These are phyloP conservation scores for Kuraishia hungarica DNA, from an alignment of 805 yeast genomes.

Conservation along the genomic window DNA sequence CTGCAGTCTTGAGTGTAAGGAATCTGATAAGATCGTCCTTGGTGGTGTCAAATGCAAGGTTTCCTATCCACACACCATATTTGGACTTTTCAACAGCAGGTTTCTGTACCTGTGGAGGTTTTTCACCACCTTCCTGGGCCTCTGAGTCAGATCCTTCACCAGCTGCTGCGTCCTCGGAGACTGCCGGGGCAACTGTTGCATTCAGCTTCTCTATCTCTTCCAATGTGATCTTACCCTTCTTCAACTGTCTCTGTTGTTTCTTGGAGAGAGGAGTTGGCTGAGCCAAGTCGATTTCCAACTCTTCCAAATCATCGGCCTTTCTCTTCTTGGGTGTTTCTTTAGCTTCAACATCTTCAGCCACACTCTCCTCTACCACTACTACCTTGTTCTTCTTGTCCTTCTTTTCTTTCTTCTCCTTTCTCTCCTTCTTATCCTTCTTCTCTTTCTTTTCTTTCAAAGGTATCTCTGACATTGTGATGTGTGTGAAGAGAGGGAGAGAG, in stretches of 20 bases:
- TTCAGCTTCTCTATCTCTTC: conserved; percentile 39
- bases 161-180: conserved; percentile 6
- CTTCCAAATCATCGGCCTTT: conserved; percentile 36
- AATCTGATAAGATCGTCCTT: conserved; percentile 65
- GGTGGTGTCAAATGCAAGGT: conserved; percentile 76
- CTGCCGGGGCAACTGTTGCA: conserved; percentile 17
- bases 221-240: conserved; percentile 62
- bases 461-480: neutral
- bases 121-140: conserved; percentile 9
- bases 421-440: conserved; percentile 18
- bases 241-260: conserved; percentile 79
- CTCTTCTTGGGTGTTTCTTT: conserved; percentile 9
- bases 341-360: conserved; percentile 1
- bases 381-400: conserved; percentile 16
- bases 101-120: conserved; percentile 7
- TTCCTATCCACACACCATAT: conserved; percentile 92
- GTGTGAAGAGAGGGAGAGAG: too few relatives aligned
- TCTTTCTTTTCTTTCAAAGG: conserved; percentile 9
- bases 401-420: conserved; percentile 24
- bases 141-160: neutral
- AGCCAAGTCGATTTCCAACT: conserved; percentile 58
- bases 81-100: conserved; percentile 31
- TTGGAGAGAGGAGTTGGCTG: conserved; percentile 81
- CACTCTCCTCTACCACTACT: neutral
- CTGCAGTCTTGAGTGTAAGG: conserved; percentile 48